Conservation (phyloP, 169 alveolate species). For the Babesia ovata region DNA sequence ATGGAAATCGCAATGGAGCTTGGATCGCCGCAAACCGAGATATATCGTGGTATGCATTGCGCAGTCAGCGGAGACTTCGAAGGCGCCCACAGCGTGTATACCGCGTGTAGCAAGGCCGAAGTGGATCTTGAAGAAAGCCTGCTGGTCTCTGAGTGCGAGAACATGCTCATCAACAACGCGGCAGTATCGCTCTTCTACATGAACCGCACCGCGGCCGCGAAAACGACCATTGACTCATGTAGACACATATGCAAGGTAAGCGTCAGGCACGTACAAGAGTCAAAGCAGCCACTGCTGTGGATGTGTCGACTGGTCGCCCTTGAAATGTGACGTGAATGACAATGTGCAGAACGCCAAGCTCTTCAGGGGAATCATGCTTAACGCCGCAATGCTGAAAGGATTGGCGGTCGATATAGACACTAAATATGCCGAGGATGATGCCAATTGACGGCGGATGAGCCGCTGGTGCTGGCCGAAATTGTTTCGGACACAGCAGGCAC, state of each 20-base stretch:
- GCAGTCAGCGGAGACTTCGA: slow-evolving; percentile 37
- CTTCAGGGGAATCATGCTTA: slow-evolving; percentile 9
- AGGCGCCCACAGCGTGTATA: slow-evolving; percentile 14
- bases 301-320: too few species aligned
- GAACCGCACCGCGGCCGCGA: slow-evolving; percentile 48
- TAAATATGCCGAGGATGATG: slow-evolving; percentile 2
- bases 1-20: slow-evolving; percentile 21
- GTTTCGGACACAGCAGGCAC: neutral
- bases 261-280: neutral
- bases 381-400: slow-evolving; percentile 42
- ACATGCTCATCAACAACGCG: slow-evolving; percentile 35
- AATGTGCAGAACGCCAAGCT: slow-evolving; percentile 25
- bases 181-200: slow-evolving; percentile 45
- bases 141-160: slow-evolving; percentile 22
- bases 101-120: neutral
- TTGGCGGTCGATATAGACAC: slow-evolving; percentile 24
- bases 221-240: slow-evolving; percentile 22
- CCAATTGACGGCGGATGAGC: neutral
- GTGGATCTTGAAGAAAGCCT: slow-evolving; percentile 1
- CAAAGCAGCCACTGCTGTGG: neutral
- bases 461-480: too few species aligned
- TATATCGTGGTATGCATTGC: slow-evolving; percentile 30
- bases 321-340: neutral
- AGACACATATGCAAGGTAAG: slow-evolving; percentile 36
- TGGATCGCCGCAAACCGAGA: neutral